Evolutionary conservation across 1,139 yeast species (phyloP), one percentile per base, ranked within the genome.

Genomic region (Pichia sp.): DNA sequence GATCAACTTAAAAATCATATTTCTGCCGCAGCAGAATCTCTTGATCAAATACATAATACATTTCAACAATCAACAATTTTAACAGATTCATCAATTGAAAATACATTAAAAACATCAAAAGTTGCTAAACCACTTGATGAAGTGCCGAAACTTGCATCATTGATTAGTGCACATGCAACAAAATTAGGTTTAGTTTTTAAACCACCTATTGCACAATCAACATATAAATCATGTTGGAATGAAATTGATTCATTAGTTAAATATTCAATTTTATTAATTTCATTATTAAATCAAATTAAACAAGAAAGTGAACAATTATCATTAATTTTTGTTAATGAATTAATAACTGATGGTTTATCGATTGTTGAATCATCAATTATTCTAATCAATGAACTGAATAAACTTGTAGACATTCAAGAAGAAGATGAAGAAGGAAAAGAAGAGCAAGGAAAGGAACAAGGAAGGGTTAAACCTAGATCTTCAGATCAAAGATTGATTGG

Each of bases 161-260:
- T 87, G 41, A 70, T 83, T n/a, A 80, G 75, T 63, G 92, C 95
- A 1, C 90, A 86, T 62, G 73, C 84, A 2, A 86, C 95, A 3
- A 86, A 86, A 63, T 71, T 85, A 3, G 95, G 95, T 5, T 79
- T 87, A 39, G 76, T 87, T 1, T 83, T 81, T 65, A 79, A 81
- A 57, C 86, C 89, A 1, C 79, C 79, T 6, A 75, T 71, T 53
- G 54, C 65, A 59, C 50, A 75, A 55, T 58, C 67, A 43, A 53
- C 54, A 33, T 56, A 57, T 44, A 71, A 66, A 18, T 79, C 87
- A 0, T 83, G 85, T 1, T 73, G 66, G 54, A 69, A 67, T 32
- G 81, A 85, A 36, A 56, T 82, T 9, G 75, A 73, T 51, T 76
- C 76, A 39, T 65, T 78, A 39, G 68, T 77, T 5, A 77, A 76